Evolutionary conservation across 208 protist genomes (phyloP).

Genomic region (Tetramitus jugosus): DNA sequence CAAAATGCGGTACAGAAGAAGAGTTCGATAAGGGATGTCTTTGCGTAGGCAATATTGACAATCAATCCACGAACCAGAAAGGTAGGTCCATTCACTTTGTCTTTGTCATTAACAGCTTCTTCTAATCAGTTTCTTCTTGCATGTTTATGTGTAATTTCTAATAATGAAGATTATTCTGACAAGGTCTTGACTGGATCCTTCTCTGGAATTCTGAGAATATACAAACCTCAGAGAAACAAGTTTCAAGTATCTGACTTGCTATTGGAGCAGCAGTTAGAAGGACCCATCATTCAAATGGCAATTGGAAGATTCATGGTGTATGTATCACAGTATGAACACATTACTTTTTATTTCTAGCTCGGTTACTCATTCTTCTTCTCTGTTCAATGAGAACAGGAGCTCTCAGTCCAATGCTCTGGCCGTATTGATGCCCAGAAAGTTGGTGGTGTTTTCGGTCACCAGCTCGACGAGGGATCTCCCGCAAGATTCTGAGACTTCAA

Average conservation of each 20-base stretch:
- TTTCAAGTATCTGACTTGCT: conserved; percentile 60
- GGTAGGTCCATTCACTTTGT: neutral
- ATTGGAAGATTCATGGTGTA: conserved; percentile 52
- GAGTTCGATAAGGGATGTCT: conserved; percentile 61
- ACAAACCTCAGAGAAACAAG: conserved; percentile 53
- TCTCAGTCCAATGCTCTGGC: conserved; percentile 52
- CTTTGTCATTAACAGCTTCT: too few relatives aligned
- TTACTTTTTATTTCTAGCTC: neutral
- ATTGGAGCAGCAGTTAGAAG: conserved; percentile 63
- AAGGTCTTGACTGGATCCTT: conserved; percentile 71
- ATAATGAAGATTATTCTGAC: conserved; percentile 30
- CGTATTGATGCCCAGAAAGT: conserved; percentile 60
- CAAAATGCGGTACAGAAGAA: conserved; percentile 52
- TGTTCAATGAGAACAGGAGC: too few relatives aligned
- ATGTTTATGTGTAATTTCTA: too few relatives aligned
- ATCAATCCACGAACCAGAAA: too few relatives aligned
- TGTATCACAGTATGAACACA: too few relatives aligned
- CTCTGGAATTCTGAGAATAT: conserved; percentile 64
- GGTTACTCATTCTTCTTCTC: neutral
- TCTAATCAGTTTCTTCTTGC: too few relatives aligned
- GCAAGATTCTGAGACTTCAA: conserved; percentile 18
- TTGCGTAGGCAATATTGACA: conserved; percentile 61
- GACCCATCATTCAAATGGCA: conserved; percentile 70
- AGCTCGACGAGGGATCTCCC: neutral
- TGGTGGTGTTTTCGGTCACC: conserved; percentile 53